Conservation (phyloP, 306 rosid species). For the Castanopsis chinensis region DNA sequence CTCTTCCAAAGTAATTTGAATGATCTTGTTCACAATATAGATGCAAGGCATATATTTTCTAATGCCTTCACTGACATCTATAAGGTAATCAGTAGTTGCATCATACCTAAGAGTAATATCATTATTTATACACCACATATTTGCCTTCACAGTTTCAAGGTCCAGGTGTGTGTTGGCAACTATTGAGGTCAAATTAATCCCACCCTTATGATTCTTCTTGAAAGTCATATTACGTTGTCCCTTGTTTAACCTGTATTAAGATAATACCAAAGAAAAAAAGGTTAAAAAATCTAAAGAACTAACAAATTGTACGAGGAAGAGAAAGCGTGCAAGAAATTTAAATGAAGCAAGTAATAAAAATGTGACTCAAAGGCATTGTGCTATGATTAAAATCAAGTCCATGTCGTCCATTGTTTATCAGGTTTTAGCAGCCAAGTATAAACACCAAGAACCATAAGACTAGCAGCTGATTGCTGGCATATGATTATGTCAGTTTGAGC, state of each 20-base stretch:
- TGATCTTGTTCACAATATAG: conserved; percentile 90
- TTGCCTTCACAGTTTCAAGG: conserved; percentile 92
- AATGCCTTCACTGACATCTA: conserved; percentile 93
- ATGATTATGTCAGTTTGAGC: no score
- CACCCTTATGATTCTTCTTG: conserved; percentile 97
- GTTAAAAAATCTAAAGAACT: not conserved
- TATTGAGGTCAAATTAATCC: conserved; percentile 86
- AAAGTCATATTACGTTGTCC: conserved; percentile 90
- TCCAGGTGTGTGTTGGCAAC: conserved; percentile 80
- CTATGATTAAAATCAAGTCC: not conserved
- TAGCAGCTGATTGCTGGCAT: no score
- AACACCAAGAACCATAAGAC: no score
- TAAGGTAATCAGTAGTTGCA: conserved; percentile 95
- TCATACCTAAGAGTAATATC: conserved; percentile 92
- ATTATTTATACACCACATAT: conserved; percentile 86
- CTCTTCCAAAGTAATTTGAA: conserved; percentile 93
- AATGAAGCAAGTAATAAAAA: not conserved
- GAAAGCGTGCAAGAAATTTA: not conserved
- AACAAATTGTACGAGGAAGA: no score
- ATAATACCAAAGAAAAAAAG: conserved; percentile 8
- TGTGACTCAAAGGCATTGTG: not conserved
- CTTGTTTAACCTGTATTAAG: conserved; percentile 75
- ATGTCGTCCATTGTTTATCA: not conserved
- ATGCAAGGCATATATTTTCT: conserved; percentile 90
- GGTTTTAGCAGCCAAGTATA: no score